Conservation (phyloP, 441 rosid genomes). For the Adansonia madagascariensis region DNA sequence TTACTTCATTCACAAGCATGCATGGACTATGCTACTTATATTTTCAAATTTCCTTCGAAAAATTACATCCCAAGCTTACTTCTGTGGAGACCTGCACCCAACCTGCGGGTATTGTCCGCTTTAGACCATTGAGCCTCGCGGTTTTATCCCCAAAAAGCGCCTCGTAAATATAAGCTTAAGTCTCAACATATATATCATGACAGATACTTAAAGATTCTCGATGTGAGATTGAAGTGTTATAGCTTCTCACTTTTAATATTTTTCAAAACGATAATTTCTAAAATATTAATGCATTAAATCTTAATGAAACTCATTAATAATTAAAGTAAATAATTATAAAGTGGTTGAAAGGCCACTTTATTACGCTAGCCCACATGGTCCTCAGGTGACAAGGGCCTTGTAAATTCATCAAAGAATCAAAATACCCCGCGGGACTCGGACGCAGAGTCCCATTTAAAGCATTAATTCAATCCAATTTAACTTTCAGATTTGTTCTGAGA, state of each 20-base stretch:
- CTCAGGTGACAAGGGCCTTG: constrained; percentile 6
- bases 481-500: constrained; percentile 6
- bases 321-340: no score
- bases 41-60: background rate
- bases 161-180: no score
- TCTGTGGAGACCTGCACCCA: no score
- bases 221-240: no score
- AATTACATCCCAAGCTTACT: background rate
- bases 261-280: background rate
- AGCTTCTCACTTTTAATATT: background rate
- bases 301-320: background rate
- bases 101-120: no score
- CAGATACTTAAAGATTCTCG: no score
- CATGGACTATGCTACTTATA: background rate
- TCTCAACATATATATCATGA: no score
- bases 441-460: background rate
- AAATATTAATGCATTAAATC: background rate
- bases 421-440: background rate
- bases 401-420: constrained; percentile 12
- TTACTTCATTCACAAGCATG: background rate
- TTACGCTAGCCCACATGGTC: constrained; percentile 13
- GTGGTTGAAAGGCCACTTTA: background rate
- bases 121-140: no score
- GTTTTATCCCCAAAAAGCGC: no score
- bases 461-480: background rate